Base-by-base conservation (phyloP, 106 monocot genomes). In the Posidonia australis region DNA sequence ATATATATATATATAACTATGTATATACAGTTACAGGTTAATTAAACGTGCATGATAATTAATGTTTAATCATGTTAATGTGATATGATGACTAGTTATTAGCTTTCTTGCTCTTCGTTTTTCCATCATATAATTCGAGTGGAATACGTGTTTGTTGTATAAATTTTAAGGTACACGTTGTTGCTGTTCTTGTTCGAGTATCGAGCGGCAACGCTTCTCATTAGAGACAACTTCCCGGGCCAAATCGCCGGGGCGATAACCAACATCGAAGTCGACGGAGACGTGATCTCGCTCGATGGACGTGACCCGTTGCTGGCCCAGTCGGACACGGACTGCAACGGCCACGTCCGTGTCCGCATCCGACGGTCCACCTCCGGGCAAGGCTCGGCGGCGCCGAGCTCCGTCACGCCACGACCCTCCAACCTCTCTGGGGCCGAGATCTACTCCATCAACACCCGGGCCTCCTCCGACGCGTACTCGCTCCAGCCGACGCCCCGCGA, bases 121-220 rank as follows among this genome's bases (percentile, higher is more conserved):
- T n/a, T n/a, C n/a, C n/a, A n/a, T n/a, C n/a, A n/a, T n/a, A n/a
- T n/a, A n/a, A n/a, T n/a, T n/a, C n/a, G n/a, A n/a, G n/a, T n/a
- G n/a, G n/a, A n/a, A n/a, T n/a, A n/a, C n/a, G n/a, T n/a, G n/a
- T n/a, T n/a, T n/a, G n/a, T n/a, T n/a, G n/a, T n/a, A n/a, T n/a
- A n/a, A n/a, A 36, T 36, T 2, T 4, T 36, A 31, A 61, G 61
- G 61, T 61, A 63, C 44, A 86, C 85, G 0, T 19, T 86, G 32
- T 66, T 86, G 30, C 65, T 86, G 13, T 78, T 82, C 47, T 75
- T 86, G 18, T 86, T 82, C 73, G 85, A 86, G 63, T 86, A 86
- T 58, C 57, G 82, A 4, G 81, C 82, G 0, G 85, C 85, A 11
- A 72, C 65, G 9, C 4, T 67, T 9, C 60, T 86, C 21, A 79